Conservation (phyloP, 371 early-diverging fungal genomes). For the Mortierella sp. region DNA sequence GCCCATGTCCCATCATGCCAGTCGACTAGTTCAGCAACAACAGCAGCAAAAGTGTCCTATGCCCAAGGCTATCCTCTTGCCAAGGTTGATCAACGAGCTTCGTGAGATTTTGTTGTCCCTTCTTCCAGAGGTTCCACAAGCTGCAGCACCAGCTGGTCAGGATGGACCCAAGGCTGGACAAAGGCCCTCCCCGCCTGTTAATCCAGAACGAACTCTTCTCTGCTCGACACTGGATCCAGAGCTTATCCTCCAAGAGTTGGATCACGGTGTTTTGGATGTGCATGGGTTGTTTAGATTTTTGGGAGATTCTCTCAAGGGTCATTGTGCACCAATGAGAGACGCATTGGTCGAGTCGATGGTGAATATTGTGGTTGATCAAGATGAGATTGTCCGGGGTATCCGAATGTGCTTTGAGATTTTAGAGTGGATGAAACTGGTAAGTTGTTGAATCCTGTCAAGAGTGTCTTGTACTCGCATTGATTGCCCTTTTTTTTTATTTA, state of each 20-base stretch:
- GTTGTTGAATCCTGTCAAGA: slow-evolving; percentile 6
- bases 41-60: slow-evolving; percentile 44
- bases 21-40: slow-evolving; percentile 36
- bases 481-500: background rate
- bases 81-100: slow-evolving; percentile 65
- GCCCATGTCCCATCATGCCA: slow-evolving; percentile 21
- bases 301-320: slow-evolving; percentile 64
- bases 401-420: slow-evolving; percentile 71
- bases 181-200: slow-evolving; percentile 6
- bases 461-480: background rate
- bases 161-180: slow-evolving; percentile 14
- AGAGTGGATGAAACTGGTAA: slow-evolving; percentile 81
- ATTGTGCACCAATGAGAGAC: slow-evolving; percentile 56
- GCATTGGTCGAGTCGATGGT: slow-evolving; percentile 49
- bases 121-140: slow-evolving; percentile 40
- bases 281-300: slow-evolving; percentile 63
- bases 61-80: slow-evolving; percentile 33
- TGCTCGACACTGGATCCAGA: slow-evolving; percentile 54
- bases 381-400: slow-evolving; percentile 64
- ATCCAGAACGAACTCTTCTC: slow-evolving; percentile 29
- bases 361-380: slow-evolving; percentile 27
- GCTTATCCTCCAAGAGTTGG: slow-evolving; percentile 57
- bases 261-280: slow-evolving; percentile 58
- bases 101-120: slow-evolving; percentile 67
- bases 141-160: slow-evolving; percentile 15